Conservation (phyloP, 2,329 filamentous ascomycete species). For the Westerdykella aurantiaca region DNA sequence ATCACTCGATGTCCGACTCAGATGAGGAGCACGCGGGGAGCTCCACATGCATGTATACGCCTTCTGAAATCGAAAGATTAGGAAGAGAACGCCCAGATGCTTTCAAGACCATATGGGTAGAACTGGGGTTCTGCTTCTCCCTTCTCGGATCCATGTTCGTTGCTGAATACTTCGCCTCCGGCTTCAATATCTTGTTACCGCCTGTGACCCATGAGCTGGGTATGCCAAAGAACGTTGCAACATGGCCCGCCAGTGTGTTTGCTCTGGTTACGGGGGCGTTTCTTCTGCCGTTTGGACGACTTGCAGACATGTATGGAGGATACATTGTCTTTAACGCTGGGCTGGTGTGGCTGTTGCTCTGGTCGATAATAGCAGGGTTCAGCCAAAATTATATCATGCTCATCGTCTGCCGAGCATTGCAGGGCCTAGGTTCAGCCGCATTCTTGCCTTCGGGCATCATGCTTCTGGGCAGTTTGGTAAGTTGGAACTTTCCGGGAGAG, state of each 20-base stretch:
- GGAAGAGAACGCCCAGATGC: conserved; percentile 56
- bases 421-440: conserved; percentile 67
- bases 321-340: conserved; percentile 61
- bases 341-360: conserved; percentile 57
- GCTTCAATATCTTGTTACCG: conserved; percentile 65
- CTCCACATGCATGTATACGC: conserved; percentile 15
- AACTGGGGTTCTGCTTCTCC: conserved; percentile 58
- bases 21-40: conserved; percentile 11
- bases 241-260: conserved; percentile 39
- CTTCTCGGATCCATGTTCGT: conserved; percentile 60
- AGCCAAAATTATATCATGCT: conserved; percentile 63
- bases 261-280: conserved; percentile 34
- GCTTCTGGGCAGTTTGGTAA: conserved; percentile 52
- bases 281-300: conserved; percentile 46
- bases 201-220: conserved; percentile 55
- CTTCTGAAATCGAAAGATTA: conserved; percentile 50
- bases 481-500: conserved; percentile 1
- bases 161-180: conserved; percentile 69
- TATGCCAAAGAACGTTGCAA: conserved; percentile 60
- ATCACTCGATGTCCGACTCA: neutral
- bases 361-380: conserved; percentile 66
- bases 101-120: conserved; percentile 51
- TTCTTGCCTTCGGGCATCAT: conserved; percentile 65
- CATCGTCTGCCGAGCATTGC: conserved; percentile 66
- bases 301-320: conserved; percentile 58